Evolutionary conservation across 495 filamentous ascomycete genomes (phyloP), one percentile per base, ranked within the genome.

Genomic region (Trichocladium uniseriatum): DNA sequence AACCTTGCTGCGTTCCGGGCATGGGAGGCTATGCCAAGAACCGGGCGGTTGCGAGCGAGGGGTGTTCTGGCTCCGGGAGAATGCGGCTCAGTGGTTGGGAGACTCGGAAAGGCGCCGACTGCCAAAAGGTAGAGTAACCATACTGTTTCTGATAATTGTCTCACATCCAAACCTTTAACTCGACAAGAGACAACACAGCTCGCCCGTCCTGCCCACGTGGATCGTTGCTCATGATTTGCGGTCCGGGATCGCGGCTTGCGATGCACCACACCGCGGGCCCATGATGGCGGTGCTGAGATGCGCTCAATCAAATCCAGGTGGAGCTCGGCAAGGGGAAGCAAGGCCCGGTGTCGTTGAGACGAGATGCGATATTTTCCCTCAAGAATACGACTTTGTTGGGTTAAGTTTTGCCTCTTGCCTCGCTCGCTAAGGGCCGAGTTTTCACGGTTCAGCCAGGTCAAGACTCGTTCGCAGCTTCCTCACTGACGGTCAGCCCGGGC

Each of bases 291-390:
- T 28, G 31, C 43, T 47, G 51, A 10, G 27, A 20, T 40, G 43
- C 29, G n/a, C 16, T 49, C 52, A 50, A 54, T 42, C 41, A 50
- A 46, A 50, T 35, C 16, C n/a, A 13, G 37, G 46, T 46, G 52
- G 52, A 47, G 37, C 52, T 50, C 46, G 52, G 46, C 29, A 48
- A 43, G 29, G 29, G 50, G 49, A 20, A 56, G 31, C 21, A 19
- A 52, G 41, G 48, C 29, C 49, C 45, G 41, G 46, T 22, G 40
- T 24, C 40, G 31, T 37, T 19, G 36, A 29, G 29, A 19, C 36
- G 35, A 29, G 50, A 15, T 47, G 38, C 45, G 49, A 56, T 41
- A 52, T 52, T 46, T 49, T 52, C 36, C 36, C 34, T 40, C n/a
- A 20, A 38, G n/a, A n/a, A n/a, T n/a, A n/a, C n/a, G n/a, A n/a